Evolutionary conservation across 1,284 basidiomycete species (phyloP).

Genomic region (Xanthoconium separans): DNA sequence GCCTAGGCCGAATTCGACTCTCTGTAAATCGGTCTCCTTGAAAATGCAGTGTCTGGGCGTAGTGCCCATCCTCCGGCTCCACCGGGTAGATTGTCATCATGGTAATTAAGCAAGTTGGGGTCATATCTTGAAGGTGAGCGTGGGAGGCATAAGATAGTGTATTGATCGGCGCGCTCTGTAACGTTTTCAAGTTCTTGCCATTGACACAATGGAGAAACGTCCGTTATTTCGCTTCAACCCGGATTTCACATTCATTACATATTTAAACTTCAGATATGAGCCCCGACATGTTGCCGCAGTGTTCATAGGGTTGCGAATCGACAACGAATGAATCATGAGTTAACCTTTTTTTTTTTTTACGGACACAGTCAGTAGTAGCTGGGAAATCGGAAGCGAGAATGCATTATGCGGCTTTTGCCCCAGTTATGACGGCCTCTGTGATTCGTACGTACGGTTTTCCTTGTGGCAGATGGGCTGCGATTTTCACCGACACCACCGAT

Average conservation of each 20-base stretch:
- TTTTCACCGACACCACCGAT: not conserved
- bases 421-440: not conserved
- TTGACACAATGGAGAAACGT: constrained; percentile 1
- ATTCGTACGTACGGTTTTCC: constrained; percentile 3
- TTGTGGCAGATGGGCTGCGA: constrained; percentile 10
- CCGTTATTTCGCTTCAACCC: constrained; percentile 27
- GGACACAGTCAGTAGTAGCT: not conserved
- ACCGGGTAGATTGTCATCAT: not conserved
- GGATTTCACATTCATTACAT: constrained; percentile 2
- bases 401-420: constrained; percentile 2
- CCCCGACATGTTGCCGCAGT: not conserved
- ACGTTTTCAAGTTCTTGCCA: not conserved
- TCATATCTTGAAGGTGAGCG: not conserved
- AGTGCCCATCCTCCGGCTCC: too few relatives aligned
- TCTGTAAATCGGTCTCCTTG: not conserved
- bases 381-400: constrained; percentile 4
- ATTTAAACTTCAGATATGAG: constrained; percentile 5
- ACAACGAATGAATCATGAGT: constrained; percentile 6
- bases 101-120: not conserved
- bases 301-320: not conserved
- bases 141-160: too few relatives aligned
- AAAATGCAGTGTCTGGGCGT: too few relatives aligned
- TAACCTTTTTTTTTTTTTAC: not conserved
- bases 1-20: not conserved
- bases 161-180: not conserved